Base-by-base conservation (phyloP, 179 eudicot genomes). In the Spergularia azorica region DNA sequence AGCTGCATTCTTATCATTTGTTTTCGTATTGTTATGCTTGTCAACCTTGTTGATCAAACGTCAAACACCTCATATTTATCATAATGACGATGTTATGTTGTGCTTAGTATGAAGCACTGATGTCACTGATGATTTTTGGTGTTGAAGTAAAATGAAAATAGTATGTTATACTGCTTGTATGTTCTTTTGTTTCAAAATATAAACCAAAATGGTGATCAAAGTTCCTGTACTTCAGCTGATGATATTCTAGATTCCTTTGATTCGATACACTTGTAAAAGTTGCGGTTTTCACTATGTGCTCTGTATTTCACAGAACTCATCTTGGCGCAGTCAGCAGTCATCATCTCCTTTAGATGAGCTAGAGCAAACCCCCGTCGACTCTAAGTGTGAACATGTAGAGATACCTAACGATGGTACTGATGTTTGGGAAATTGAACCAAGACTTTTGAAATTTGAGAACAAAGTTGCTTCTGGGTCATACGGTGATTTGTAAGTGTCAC, bases 341-440 rank as follows among this genome's bases (percentile, higher is more conserved):
- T 84, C 88, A 58, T 79, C 90, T 63, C 84, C 90, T 64, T 50
- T 86, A 54, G 80, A 72, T 63, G 90, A 87, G 81, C 84, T 43
- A 17, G 89, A 88, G 79, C 85, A 79, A 81, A 16, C 79, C 41
- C 87, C 71, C 21, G 54, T 61, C 59, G 87, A 88, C 76, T 61
- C 80, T 64, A 89, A 87, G 77, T 72, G 75, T 68, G 89, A 81
- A 60, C 90, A 88, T 79, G 84, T 95, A 75, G 86, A 79, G 74
- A 93, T 95, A 76, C 99, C 99, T 15, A 83, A 79, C 83, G 99
- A 95, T 63, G 98, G 97, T 74, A 94, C 88, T 71, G 97, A 93
- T 84, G 99, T 91, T 72, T 95, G 99, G 99, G 99, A 95, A 83
- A 95, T 95, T 82, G 97, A 95, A 90, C 88, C 92, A 67, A 87